Evolutionary conservation across 2,329 filamentous ascomycete species (phyloP), one percentile per base, ranked within the genome.

Genomic region (Juglanconis sp.): DNA sequence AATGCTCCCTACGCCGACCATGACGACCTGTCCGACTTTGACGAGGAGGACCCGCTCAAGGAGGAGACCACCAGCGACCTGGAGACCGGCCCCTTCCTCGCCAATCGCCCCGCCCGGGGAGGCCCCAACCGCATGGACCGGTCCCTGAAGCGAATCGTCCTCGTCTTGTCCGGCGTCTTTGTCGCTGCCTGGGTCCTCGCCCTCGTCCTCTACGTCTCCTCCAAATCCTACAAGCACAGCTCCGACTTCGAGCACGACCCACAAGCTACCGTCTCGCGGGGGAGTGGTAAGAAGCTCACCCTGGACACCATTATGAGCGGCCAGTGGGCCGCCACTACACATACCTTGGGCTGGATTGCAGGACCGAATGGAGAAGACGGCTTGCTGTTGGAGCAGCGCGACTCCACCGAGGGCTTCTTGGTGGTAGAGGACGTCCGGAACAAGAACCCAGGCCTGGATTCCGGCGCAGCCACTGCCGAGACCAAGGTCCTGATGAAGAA

Each of bases 371-470:
- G 88, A 13, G 87, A 92, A 70, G 95, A 99, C 71, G 95, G 95
- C 1, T 73, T 98, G 61, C 74, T 99, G 65, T 82, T 99, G 24
- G 90, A 96, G 73, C 81, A 84, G 68, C 86, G 81, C 54, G 83
- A 80, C 0, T 69, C 73, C 1, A 86, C 81, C 5, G 87, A 91
- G 68, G 87, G 88, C 61, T 98, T 89, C 68, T 77, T 99, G 57
- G 85, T 95, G 1, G 91, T 97, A 1, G 90, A 96, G 71, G 92
- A 98, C 72, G 88, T 99, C 56, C 85, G 87, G 60, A 81, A 80
- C 66, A 65, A 35, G 63, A 68, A 40, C 40, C 63, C 53, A 9
- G 58, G 53, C 8, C 71, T 70, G 3, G 75, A 75, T 3, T 73
- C 78, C 5, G 67, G 69, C 6, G 71, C 72, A 5, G 68, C 74